These are phyloP conservation scores for Eucalyptus viminalis DNA, from an alignment of 345 rosid species.

Conservation along the genomic window DNA sequence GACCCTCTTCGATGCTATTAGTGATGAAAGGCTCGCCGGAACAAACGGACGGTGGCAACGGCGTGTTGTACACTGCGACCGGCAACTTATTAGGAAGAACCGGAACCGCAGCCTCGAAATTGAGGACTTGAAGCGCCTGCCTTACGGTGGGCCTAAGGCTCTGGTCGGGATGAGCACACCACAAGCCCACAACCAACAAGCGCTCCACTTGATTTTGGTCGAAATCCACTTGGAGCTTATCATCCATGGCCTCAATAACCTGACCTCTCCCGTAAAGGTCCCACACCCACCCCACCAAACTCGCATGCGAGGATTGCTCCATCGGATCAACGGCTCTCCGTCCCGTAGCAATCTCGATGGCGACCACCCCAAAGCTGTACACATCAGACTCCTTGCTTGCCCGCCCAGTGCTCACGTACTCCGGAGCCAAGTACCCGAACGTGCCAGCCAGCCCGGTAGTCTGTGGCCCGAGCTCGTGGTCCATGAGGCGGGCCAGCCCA, in stretches of 20 bases:
- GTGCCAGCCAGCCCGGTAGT: constrained; percentile 54
- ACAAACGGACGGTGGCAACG: too few species aligned
- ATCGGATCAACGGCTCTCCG: constrained; percentile 15
- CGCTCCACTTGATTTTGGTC: constrained; percentile 21
- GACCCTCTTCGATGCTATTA: too few species aligned
- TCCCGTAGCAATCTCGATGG: constrained; percentile 26
- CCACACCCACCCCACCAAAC: constrained; percentile 49
- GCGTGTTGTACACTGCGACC: too few species aligned
- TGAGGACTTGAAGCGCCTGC: constrained; percentile 39
- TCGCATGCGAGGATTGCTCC: not conserved
- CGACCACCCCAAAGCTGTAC: constrained; percentile 32
- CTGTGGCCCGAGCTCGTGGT: constrained; percentile 31
- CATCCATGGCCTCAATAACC: constrained; percentile 13
- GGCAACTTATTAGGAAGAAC: constrained; percentile 11
- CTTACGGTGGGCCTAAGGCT: constrained; percentile 29
- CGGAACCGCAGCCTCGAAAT: constrained; percentile 24
- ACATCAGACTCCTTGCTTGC: constrained; percentile 42
- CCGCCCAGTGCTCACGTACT: constrained; percentile 29
- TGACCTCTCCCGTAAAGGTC: constrained; percentile 22
- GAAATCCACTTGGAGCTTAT: not conserved
- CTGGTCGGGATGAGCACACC: constrained; percentile 56
- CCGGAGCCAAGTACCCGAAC: constrained; percentile 49
- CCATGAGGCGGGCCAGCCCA: constrained; percentile 41
- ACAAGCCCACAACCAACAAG: constrained; percentile 37
- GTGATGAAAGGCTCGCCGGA: too few species aligned